Evolutionary conservation across 179 eudicot genomes (phyloP), one percentile per base, ranked within the genome.

Genomic region (Actinidia arguta): DNA sequence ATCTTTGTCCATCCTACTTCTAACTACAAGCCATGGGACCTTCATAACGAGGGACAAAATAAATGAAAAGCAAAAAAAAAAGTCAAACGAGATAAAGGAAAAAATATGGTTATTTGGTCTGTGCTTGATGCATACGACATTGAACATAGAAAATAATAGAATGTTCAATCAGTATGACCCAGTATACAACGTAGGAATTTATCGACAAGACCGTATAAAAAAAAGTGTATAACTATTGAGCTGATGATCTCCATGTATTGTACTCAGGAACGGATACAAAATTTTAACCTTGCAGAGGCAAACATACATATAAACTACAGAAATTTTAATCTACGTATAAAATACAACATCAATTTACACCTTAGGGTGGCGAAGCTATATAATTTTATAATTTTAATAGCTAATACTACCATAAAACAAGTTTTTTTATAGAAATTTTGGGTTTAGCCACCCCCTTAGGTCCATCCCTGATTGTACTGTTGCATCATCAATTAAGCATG

Each of bases 21-120:
- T 78, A 78, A 71, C 50, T 12, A 8, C 63, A 75, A 69, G 63
- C 82, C 81, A 83, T 78, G 55, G n/a, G 56, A 75, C 81, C 82
- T 83, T 69, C 85, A 58, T 36, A 42, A 71, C 20, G 51, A 61
- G 44, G 47, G 25, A 51, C 22, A 58, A 78, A 48, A 31, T 17
- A 0, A 44, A 54, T 67, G 22, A 20, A 81, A 13, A 47, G 25
- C 22, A 50, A n/a, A n/a, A n/a, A n/a, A n/a, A n/a, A n/a, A n/a
- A n/a, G n/a, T n/a, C n/a, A n/a, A 31, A 31, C 6, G 27, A 31
- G 13, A 51, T 31, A 36, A 77, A 17, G 3, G 14, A 14, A 16
- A 8, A 75, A 8, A 25, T 11, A 54, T 16, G 54, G 42, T 3
- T 59, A 1, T 25, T 31, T 74, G 78, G 18, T 27, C 20, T 18